These are phyloP conservation scores for Microbotryomycetes sp. DNA, from an alignment of 1,284 basidiomycete genomes.

Conservation along the genomic window DNA sequence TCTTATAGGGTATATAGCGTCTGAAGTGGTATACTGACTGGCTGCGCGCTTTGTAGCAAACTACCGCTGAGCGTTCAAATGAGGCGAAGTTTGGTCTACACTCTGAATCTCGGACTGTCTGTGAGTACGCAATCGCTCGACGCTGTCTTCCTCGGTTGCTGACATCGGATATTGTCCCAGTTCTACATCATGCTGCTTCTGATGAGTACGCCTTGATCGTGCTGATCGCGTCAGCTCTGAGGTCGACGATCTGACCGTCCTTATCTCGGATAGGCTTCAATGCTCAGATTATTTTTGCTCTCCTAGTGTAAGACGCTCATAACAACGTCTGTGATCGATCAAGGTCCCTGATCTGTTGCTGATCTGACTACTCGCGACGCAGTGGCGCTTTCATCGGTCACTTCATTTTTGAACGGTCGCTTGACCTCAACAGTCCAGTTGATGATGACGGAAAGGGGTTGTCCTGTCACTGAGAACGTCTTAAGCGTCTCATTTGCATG, in stretches of 20 bases:
- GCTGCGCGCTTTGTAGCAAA: not conserved
- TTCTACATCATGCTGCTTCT: conserved; percentile 29
- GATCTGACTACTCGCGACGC: not conserved
- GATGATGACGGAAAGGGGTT: conserved; percentile 24
- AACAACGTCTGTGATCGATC: not conserved
- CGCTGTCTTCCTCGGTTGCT: not conserved
- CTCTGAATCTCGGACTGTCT: not conserved
- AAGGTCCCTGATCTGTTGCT: not conserved
- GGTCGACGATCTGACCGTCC: too few species aligned
- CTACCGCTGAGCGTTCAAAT: not conserved
- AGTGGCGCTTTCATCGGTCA: conserved; percentile 35
- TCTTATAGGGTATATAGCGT: too few species aligned
- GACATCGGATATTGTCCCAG: not conserved
- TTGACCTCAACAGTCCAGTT: conserved; percentile 17
- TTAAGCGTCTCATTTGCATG: not conserved
- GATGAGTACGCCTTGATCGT: conserved; percentile 5
- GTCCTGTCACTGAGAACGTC: conserved; percentile 26
- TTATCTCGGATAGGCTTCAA: conserved; percentile 25
- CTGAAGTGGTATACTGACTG: too few species aligned
- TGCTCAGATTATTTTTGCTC: conserved; percentile 29
- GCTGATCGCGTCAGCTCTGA: not conserved
- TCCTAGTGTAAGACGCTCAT: conserved; percentile 22
- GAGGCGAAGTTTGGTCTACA: not conserved
- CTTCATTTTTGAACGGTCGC: conserved; percentile 28
- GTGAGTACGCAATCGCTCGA: not conserved